Evolutionary conservation across 306 rosid species (phyloP), one percentile per base, ranked within the genome.

Genomic region (Lathyrus oleraceus): DNA sequence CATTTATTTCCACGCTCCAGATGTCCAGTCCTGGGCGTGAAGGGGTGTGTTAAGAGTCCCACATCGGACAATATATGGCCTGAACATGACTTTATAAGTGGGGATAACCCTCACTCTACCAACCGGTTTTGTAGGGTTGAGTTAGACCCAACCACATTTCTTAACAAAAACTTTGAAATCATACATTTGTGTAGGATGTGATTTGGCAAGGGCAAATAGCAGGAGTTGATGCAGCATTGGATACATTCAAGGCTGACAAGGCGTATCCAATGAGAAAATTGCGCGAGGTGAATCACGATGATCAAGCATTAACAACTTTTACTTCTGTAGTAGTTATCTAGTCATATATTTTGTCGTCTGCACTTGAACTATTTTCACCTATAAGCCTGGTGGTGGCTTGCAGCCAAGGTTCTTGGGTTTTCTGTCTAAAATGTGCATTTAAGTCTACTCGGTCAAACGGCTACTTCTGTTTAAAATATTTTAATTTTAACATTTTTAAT

Each of bases 181-280:
- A 32, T 62, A 25, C 38, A 52, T 42, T 78, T 70, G 36, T 79
- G 38, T 80, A 94, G 97, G 98, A 94, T 82, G 87, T 88, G 61
- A 86, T 78, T 80, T 94, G 98, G 98, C 90, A 90, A 85, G 99
- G 99, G 65, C 60, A 81, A 64, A 67, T 70, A 80, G 99, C 96
- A 10, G 97, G 95, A 78, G 91, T 86, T 72, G 86, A 83, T 56
- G 92, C 81, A 74, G 99, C 99, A 58, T 57, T 87, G 73, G 85
- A 83, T 56, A 78, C 72, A n/a, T 94, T 94, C 81, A 87, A 76
- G 91, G 97, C 95, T 49, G 92, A 91, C 52, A 84, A 64, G 75
- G 96, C 97, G 47, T 91, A 87, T 78, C 89, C 99, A 47, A 71
- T 88, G 77, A 77, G 72, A 47, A 87, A 85, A 76, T 74, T 94